These are phyloP conservation scores for Sarocladium kiliense DNA, from an alignment of 2,329 filamentous ascomycete genomes.

Conservation along the genomic window DNA sequence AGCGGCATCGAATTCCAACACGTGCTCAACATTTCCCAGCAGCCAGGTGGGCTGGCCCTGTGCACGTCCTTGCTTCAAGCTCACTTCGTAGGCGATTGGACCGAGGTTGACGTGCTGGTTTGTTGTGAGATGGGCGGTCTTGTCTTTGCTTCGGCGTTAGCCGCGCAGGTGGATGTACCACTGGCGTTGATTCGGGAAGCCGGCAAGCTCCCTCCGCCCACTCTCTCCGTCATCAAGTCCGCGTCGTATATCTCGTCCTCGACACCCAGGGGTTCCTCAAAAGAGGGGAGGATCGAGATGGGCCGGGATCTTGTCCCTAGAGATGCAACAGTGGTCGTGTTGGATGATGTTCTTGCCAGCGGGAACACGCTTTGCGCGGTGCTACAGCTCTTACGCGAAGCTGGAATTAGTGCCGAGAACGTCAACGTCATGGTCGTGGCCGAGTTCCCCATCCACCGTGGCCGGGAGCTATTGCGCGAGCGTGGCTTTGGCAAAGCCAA, in stretches of 20 bases:
- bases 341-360: slow-evolving; percentile 56
- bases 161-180: slow-evolving; percentile 31
- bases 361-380: slow-evolving; percentile 50
- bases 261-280: slow-evolving; percentile 1
- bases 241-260: slow-evolving; percentile 47
- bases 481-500: slow-evolving; percentile 43
- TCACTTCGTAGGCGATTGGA: slow-evolving; percentile 43
- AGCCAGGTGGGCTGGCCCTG: slow-evolving; percentile 42
- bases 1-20: slow-evolving; percentile 50
- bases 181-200: slow-evolving; percentile 48
- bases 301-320: slow-evolving; percentile 31
- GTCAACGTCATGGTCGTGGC: slow-evolving; percentile 48
- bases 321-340: slow-evolving; percentile 43
- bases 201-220: slow-evolving; percentile 55
- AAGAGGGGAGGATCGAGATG: slow-evolving; percentile 43
- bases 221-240: slow-evolving; percentile 39
- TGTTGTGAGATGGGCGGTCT: slow-evolving; percentile 55
- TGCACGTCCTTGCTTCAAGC: slow-evolving; percentile 44
- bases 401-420: slow-evolving; percentile 33
- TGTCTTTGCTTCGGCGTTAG: slow-evolving; percentile 48
- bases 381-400: slow-evolving; percentile 39
- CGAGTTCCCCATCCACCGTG: slow-evolving; percentile 52
- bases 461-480: slow-evolving; percentile 38
- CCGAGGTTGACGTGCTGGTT: slow-evolving; percentile 36
- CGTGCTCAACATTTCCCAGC: slow-evolving; percentile 50